Base-by-base conservation (phyloP, 352 stramenopile species). In the Globisporangium abappressorium region DNA sequence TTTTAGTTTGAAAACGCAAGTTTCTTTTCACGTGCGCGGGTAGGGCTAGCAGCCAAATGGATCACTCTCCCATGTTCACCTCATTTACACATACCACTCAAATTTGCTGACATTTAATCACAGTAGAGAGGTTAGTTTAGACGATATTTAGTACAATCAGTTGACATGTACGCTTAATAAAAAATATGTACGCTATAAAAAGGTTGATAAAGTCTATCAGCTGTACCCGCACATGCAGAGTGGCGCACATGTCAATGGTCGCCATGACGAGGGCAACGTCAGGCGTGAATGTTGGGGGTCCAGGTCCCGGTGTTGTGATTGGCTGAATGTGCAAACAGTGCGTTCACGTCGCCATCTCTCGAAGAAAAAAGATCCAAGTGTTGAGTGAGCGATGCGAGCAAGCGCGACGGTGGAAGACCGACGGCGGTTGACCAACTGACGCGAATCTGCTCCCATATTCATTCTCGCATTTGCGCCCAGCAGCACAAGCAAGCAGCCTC, bases 261-360 rank as follows among this genome's bases (percentile, higher is more conserved):
- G 58, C 41, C 58, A 65, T 65, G 41, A 65, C 59, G 59, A 65
- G 59, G 59, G 59, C 59, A 65, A 65, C 59, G 59, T 65, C 59
- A 65, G 59, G 59, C 26, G 43, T 12, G 59, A 65, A 65, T 54
- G 59, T 57, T 57, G 43, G 59, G 56, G 2, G 12, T 28, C 12
- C 6, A 18, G 7, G 18, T 57, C 60, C n/a, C 51, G 62, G 34
- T 67, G 62, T 51, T 38, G 34, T 67, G 62, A 67, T 67, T 67
- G 62, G 62, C 62, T 60, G 62, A 67, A 67, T 67, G 62, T 67
- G 62, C 61, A 66, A 66, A 66, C 61, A 58, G 46, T 11, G 33
- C 61, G 47, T 36, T 26, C 60, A 65, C 60, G 60, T 65, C 60
- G 60, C 24, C 60, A 34, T 53, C 43, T 57, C 46, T 67, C 46